Evolutionary conservation across 768 basidiomycete species (phyloP), one percentile per base, ranked within the genome.

Genomic region (Leccinum broughii): DNA sequence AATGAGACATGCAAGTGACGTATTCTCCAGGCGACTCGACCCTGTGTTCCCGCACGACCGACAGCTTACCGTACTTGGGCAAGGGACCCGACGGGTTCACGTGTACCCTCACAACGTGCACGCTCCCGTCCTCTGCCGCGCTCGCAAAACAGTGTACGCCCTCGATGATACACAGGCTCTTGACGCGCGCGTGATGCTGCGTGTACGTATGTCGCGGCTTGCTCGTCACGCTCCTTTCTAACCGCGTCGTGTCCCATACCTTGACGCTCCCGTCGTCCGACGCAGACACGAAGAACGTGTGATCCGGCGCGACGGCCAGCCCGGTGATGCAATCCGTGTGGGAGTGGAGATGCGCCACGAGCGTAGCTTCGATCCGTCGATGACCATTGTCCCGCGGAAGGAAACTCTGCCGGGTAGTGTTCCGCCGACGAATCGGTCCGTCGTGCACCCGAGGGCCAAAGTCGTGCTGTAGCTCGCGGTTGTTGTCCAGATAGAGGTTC

Each of bases 211-310:
- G 82, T 63, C 89, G 72, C 57, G 85, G 86, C 77, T 92, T 92
- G 70, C 90, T 89, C 22, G 95, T 93, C 17, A 97, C 92, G 73
- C 94, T 98, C 58, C 95, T 83, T 70, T 98, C 96, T 50, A 98
- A 80, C n/a, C 94, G 81, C 8, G 92, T 90, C 1, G 94, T 90
- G 64, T 93, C 90, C 94, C 94, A 97, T 46, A 92, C 81, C 72
- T 94, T 95, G 69, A 95, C 87, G 0, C 92, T 95, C 77, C 92
- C 92, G 74, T 98, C 96, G 62, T 98, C 88, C 1, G 94, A 96
- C 39, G 91, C 87, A 0, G 96, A 93, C 4, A 95, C 87, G 64
- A 99, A 98, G 80, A 97, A 99, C 71, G 88, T 77, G 67, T 97
- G 93, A 68, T 98, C 97, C 3, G 96, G 95, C 1, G 96, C 88